Evolutionary conservation across 2,329 filamentous ascomycete genomes (phyloP), one percentile per base, ranked within the genome.

Genomic region (Aspergillus persii): DNA sequence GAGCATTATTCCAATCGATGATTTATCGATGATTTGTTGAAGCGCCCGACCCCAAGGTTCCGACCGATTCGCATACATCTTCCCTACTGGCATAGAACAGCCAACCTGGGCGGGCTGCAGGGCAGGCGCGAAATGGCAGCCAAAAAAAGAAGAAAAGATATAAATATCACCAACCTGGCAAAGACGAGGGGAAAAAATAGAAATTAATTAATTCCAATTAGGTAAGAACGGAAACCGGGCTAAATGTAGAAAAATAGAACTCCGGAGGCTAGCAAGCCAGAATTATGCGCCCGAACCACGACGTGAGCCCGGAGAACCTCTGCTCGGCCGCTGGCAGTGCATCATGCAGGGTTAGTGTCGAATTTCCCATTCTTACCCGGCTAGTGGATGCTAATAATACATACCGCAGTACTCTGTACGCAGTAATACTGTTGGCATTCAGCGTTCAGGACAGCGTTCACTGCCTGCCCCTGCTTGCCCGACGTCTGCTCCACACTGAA

Each of bases 401-500:
- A 26, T 50, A 50, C 29, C 18, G 33, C 11, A 36, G 11, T 36
- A 31, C 5, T 15, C 11, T 36, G 11, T 36, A 36, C 12, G 12
- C 9, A 36, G 31, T 49, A 54, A 46, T 53, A 44, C n/a, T 18
- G 12, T 53, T 57, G 18, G 18, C 18, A 23, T 23, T 23, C 18
- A 23, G 18, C 18, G 18, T 23, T 23, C 18, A 23, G 18, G 2
- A 23, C 18, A 29, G 48, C 54, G 57, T 61, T 61, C 58, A 60
- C 55, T 56, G 58, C 56, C 59, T 63, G 60, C 62, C 63, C 61
- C 60, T 64, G 63, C 61, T 61, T 47, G 60, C 56, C 56, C 55
- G 61, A 54, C 61, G 18, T 31, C 56, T 55, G 58, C 56, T 29
- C 29, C 41, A 30, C 39, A 23, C 18, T 23, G 18, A 23, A 23